Conservation (phyloP, 2,329 filamentous ascomycete genomes). For the Stromatinia cepivora region DNA sequence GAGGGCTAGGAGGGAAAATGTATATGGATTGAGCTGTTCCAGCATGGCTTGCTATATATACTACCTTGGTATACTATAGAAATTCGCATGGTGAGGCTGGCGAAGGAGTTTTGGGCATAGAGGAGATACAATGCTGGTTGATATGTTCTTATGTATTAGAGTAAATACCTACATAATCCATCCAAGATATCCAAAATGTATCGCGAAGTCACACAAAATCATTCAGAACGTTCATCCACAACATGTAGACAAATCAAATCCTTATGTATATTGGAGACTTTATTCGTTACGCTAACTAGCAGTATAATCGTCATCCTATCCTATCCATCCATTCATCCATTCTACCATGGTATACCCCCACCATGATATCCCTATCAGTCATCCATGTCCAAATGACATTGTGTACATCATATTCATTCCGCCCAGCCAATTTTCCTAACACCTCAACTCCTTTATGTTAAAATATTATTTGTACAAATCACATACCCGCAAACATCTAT, state of each 20-base stretch:
- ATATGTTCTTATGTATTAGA: neutral
- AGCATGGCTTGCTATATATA: neutral
- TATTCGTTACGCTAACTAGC: conserved; percentile 26
- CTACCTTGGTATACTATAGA: neutral
- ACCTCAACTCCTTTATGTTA: conserved; percentile 34
- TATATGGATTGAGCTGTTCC: conserved; percentile 1
- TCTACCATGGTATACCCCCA: conserved; percentile 21
- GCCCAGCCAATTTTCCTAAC: conserved; percentile 26
- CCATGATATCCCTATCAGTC: conserved; percentile 24
- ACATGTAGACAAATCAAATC: neutral
- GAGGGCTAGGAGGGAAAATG: neutral
- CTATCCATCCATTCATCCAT: conserved; percentile 11
- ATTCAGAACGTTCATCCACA: neutral
- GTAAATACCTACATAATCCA: neutral
- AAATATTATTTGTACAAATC: conserved; percentile 14
- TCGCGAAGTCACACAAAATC: neutral
- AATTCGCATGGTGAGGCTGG: conserved; percentile 16
- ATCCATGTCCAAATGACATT: conserved; percentile 23
- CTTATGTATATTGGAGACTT: neutral
- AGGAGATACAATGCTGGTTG: neutral
- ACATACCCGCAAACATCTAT: conserved; percentile 32
- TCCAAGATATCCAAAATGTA: neutral
- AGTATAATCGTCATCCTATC: conserved; percentile 26
- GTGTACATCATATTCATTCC: conserved; percentile 13
- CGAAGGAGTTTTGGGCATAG: neutral